Base-by-base conservation (phyloP, 2,329 filamentous ascomycete species). In the Aureobasidium sp. region DNA sequence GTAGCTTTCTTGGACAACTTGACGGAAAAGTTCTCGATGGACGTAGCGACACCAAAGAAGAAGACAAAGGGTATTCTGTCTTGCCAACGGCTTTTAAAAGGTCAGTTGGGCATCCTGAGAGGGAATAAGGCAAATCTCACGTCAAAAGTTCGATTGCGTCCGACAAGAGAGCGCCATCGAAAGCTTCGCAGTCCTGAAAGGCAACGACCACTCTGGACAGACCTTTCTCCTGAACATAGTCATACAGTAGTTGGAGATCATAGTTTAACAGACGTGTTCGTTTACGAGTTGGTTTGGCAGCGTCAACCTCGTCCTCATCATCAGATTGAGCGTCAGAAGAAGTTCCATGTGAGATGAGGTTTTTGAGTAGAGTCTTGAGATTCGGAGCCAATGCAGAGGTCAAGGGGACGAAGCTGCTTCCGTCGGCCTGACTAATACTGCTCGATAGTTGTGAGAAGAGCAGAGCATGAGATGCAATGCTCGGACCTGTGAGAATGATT, bases 161-260 rank as follows among this genome's bases (percentile, higher is more conserved):
- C 1, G 85, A 86, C 14, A 95, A 76, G n/a, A 94, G 74, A 34
- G 77, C 77, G 51, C 84, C 84, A 67, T 92, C 89, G 70, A 94
- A 92, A 0, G 87, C 89, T 74, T 94, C 90, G 65, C 88, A 91
- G 69, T 94, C 90, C 71, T 91, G 87, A 63, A 94, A 85, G 0
- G 87, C 85, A 53, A 95, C 78, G 57, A 90, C 81, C 11, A 93
- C 82, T 67, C 85, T 84, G 44, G 81, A 74, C 34, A 81, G 81
- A 27, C 74, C 72, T 41, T 82, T 80, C 9, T 79, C 76, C 63
- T 78, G 79, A 15, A 86, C 78, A 72, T 83, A 86, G 29, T 83
- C 80, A 64, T 86, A 77, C 34, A 94, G 74, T 27, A 88, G 84
- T 68, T 89, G 87, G 17, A 94, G 80, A 69, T 94, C 90, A 71